phyloP scores from a whole-genome alignment of 768 basidiomycete genomes.

The Tulasnella sp. region DNA sequence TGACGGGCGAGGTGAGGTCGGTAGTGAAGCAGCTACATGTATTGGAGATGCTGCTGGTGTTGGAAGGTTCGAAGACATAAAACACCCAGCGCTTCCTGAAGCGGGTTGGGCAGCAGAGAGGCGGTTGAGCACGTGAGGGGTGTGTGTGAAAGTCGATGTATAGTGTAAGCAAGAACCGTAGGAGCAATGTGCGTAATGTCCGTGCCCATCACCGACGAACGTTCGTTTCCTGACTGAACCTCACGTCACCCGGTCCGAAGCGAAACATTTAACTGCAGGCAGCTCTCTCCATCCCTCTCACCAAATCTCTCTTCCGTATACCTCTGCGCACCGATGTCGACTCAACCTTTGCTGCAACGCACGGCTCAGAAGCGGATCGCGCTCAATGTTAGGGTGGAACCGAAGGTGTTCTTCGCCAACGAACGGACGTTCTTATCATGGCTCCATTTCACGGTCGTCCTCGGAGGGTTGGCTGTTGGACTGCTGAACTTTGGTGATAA shows the following conservation, averaged over 20 bases:
- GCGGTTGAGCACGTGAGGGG: not conserved
- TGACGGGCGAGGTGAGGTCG: not conserved
- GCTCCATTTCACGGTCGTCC: conserved; percentile 96
- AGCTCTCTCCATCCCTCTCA: not conserved
- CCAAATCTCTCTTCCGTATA: not conserved
- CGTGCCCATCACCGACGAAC: not conserved
- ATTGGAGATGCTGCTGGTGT: not conserved
- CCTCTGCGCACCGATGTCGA: conserved; percentile 55
- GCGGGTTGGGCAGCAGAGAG: not conserved
- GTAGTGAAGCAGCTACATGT: not conserved
- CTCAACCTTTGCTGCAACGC: conserved; percentile 92
- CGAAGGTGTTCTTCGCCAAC: conserved; percentile 91
- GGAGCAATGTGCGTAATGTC: not conserved
- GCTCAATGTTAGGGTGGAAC: conserved; percentile 87
- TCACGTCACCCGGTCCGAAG: not conserved
- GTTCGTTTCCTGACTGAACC: not conserved
- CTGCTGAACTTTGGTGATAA: conserved; percentile 97
- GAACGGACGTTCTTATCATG: conserved; percentile 92
- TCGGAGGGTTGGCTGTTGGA: conserved; percentile 92
- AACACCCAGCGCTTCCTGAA: not conserved
- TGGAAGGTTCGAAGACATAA: not conserved
- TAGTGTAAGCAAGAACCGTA: not conserved
- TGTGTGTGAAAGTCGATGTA: not conserved
- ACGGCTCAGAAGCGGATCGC: conserved; percentile 93
- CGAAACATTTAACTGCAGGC: not conserved